These are phyloP conservation scores for Xenoacremonium recifei DNA, from an alignment of 2,329 filamentous ascomycete species.

Conservation along the genomic window DNA sequence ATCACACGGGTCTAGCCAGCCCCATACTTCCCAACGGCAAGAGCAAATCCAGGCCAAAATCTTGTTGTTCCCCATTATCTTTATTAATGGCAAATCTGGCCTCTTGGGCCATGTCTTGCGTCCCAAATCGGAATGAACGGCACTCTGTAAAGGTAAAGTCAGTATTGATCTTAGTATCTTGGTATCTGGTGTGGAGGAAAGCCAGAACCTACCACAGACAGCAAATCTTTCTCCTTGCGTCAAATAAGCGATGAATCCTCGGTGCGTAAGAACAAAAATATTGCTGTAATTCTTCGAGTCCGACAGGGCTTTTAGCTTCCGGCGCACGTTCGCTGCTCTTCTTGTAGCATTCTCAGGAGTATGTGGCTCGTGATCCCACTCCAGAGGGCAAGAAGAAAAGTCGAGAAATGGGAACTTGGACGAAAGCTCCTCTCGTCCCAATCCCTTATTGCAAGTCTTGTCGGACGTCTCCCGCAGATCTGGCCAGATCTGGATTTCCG, in stretches of 20 bases:
- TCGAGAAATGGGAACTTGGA: conserved; percentile 17
- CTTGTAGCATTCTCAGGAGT: conserved; percentile 10
- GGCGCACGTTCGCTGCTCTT: conserved; percentile 18
- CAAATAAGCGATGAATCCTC: conserved; percentile 19
- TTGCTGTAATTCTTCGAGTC: conserved; percentile 14
- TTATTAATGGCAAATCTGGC: too few species aligned
- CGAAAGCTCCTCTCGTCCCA: conserved; percentile 10
- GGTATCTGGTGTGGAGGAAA: neutral
- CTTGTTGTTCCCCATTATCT: too few species aligned
- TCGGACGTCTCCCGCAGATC: conserved; percentile 23
- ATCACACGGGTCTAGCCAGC: too few species aligned
- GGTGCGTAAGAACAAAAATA: conserved; percentile 17
- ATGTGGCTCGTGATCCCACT: conserved; percentile 20
- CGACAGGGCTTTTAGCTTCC: conserved; percentile 7
- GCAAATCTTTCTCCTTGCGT: conserved; percentile 17
- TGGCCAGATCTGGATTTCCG: conserved; percentile 18
- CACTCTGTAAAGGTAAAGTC: neutral
- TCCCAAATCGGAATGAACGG: neutral
- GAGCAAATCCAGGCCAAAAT: too few species aligned
- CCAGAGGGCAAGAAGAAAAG: conserved; percentile 13
- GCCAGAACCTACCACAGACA: conserved; percentile 17
- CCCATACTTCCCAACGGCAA: too few species aligned
- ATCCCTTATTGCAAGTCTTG: conserved; percentile 20
- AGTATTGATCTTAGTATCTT: neutral
- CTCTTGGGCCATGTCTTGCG: too few species aligned